Conservation (phyloP, 2,329 filamentous ascomycete species). For the Camillea tinctor region DNA sequence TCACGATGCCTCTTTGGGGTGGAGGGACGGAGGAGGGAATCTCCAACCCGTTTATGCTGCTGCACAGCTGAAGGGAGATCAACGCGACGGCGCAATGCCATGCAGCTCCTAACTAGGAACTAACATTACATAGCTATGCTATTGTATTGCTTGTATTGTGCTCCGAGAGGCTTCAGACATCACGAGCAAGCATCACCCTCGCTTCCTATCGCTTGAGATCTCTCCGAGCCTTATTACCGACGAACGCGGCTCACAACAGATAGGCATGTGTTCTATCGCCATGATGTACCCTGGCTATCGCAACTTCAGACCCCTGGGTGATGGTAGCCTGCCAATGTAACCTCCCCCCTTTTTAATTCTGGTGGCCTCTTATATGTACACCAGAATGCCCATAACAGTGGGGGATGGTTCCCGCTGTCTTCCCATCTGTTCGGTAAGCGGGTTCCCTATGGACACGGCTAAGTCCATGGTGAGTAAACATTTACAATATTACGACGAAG, state of each 20-base stretch:
- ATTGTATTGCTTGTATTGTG: too few relatives aligned
- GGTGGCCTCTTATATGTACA: not conserved
- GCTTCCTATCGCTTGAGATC: not conserved
- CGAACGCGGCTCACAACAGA: not conserved
- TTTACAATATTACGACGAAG: not conserved
- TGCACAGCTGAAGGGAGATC: not conserved
- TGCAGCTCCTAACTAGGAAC: not conserved
- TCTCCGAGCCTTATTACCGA: not conserved
- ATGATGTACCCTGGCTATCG: not conserved
- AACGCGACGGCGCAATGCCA: not conserved
- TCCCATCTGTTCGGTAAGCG: not conserved
- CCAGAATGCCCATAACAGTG: not conserved
- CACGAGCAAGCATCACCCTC: not conserved
- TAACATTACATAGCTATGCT: not conserved
- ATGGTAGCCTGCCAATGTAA: not conserved
- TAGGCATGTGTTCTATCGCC: not conserved
- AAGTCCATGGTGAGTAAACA: not conserved
- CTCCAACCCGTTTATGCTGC: not conserved
- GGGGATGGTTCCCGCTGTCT: not conserved
- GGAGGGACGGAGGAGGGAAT: too few relatives aligned
- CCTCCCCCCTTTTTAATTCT: not conserved
- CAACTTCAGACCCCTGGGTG: not conserved
- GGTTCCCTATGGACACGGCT: not conserved
- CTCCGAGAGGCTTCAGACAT: too few relatives aligned
- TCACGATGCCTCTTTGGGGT: not conserved